Evolutionary conservation across 2,329 filamentous ascomycete species (phyloP), one percentile per base, ranked within the genome.

Genomic region (Penicillium sp.): DNA sequence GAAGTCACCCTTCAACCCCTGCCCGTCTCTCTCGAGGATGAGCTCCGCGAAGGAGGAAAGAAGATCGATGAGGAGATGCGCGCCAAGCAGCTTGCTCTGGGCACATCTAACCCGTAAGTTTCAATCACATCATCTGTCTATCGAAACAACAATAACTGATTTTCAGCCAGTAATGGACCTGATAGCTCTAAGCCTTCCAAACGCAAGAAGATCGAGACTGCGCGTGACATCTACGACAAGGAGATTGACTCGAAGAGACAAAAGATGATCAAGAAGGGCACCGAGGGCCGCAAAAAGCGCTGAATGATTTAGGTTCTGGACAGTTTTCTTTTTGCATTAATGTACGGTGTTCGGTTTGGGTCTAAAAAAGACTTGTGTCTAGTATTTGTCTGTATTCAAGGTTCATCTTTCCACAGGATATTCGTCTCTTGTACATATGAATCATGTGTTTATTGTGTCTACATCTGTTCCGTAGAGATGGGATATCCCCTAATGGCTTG

Each of bases 51-150:
- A 69, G 92, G 87, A 16, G 91, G 88, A 1, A 85, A 93, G 58
- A 88, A 94, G 72, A 85, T 89, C 26, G 75, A 91, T 58, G 80
- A 80, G 45, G 85, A 84, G 56, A 78, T 96, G 67, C 84, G 84
- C 63, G 86, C 89, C 73, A 90, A 93, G 75, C 90, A 96, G 74
- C 86, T 88, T 66, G 89, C 90, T 63, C 79, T 97, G 62, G 96
- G 97, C 67, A 90, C 97, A 78, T 88, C 91, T 60, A 91, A 96
- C 67, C 87, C 89, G 85, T 93, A 82, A 83, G 87, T 76, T 28
- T 16, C 44, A 43, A 38, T n/a, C 22, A 38, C 57, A 42, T 46
- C 33, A 25, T 6, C 22, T 26, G 28, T 35, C 16, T 36, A n/a
- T 25, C 11, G 62, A 66, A 69, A 66, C 67, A 70, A 65, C 69